Percentiles rank a stretch among this genome's conserved stretches.
Evolutionary conservation across 2,329 filamentous ascomycete species (phyloP).

Genomic region (Berkeleyomyces rouxiae): DNA sequence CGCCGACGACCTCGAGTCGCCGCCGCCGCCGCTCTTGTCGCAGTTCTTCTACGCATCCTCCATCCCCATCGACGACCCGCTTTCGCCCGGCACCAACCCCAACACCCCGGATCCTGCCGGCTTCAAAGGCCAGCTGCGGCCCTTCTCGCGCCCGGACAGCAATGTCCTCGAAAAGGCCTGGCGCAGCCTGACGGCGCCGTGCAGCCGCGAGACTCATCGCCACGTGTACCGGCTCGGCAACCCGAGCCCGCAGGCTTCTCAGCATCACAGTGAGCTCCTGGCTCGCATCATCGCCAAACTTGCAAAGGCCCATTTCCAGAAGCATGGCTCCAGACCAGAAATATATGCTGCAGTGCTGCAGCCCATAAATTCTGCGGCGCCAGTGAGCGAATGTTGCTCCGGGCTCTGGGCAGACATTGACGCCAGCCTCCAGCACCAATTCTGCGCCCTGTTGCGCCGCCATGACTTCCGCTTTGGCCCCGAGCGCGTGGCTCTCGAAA

Average conservation of each 20-base stretch:
- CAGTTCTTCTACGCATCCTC: conserved; percentile 78
- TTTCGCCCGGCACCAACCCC: conserved; percentile 47
- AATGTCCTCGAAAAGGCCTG: conserved; percentile 65
- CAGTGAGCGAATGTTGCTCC: conserved; percentile 30
- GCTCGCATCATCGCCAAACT: conserved; percentile 27
- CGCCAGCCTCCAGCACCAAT: conserved; percentile 30
- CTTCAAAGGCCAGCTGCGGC: conserved; percentile 45
- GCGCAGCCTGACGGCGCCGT: conserved; percentile 39
- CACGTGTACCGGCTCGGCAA: conserved; percentile 17
- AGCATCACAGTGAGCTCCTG: conserved; percentile 23
- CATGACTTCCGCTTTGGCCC: conserved; percentile 25
- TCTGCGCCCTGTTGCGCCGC: conserved; percentile 32
- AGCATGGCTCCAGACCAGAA: conserved; percentile 21
- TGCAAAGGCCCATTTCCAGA: conserved; percentile 30
- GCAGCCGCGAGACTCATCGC: conserved; percentile 32
- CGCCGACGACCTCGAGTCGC: conserved; percentile 27
- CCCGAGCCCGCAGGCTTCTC: conserved; percentile 15
- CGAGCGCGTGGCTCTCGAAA: conserved; percentile 29
- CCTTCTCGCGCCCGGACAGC: conserved; percentile 67
- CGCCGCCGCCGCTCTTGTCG: conserved; percentile 40
- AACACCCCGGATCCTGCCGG: conserved; percentile 28
- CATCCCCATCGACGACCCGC: conserved; percentile 72
- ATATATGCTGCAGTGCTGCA: conserved; percentile 7
- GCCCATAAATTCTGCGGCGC: conserved; percentile 16
- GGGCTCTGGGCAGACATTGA: conserved; percentile 31